Conservation (phyloP, 345 rosid species). For the Turritis glabra region DNA sequence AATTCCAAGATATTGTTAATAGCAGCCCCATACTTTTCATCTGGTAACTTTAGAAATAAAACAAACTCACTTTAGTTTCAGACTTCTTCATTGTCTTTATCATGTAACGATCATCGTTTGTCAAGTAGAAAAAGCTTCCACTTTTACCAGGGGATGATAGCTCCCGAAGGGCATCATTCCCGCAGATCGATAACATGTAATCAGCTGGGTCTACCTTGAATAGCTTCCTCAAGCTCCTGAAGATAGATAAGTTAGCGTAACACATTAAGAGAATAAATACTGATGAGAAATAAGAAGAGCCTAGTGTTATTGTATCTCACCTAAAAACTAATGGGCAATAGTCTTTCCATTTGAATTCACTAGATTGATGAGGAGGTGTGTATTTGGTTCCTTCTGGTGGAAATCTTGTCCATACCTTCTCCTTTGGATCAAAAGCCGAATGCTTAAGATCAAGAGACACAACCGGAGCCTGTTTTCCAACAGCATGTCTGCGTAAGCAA, state of each 20-base stretch:
- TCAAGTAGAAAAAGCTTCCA: conserved; percentile 93
- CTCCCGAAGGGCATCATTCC: conserved; percentile 88
- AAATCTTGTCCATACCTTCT: conserved; percentile 90
- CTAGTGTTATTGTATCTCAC: conserved; percentile 38
- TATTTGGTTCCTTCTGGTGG: conserved; percentile 89
- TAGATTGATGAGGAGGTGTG: conserved; percentile 87
- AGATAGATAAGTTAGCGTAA: conserved; percentile 7
- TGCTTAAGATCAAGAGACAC: conserved; percentile 76
- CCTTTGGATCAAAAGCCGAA: conserved; percentile 90
- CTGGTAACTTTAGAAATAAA: neutral
- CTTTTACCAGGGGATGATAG: conserved; percentile 98
- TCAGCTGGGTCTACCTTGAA: conserved; percentile 96
- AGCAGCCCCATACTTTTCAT: neutral
- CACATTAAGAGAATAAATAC: neutral
- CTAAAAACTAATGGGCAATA: conserved; percentile 94
- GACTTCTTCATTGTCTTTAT: conserved; percentile 92
- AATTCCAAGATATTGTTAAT: neutral
- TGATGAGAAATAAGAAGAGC: neutral
- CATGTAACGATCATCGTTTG: conserved; percentile 89
- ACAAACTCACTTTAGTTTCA: conserved; percentile 68
- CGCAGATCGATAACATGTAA: conserved; percentile 95
- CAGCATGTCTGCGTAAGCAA: conserved; percentile 59
- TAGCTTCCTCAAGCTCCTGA: conserved; percentile 81
- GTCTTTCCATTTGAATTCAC: conserved; percentile 93
- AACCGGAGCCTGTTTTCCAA: conserved; percentile 77